Percentiles rank a stretch among this genome's conserved stretches.
These are phyloP conservation scores for Endothia cerciana DNA, from an alignment of 2,329 filamentous ascomycete genomes.

Conservation along the genomic window DNA sequence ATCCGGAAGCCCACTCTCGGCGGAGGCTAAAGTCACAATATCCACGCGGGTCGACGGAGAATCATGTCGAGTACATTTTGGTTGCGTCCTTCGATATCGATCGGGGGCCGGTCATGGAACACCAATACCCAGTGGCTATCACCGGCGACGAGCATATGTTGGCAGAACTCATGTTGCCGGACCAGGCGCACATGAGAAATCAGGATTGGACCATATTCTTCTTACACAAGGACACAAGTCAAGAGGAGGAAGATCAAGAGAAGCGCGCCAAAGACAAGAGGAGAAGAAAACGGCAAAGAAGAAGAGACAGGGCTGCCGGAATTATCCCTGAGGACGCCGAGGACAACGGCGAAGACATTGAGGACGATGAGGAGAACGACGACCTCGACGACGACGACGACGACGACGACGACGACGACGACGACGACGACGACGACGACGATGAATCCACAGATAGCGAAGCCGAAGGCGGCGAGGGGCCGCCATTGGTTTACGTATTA, in stretches of 20 bases:
- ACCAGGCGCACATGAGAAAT: constrained; percentile 91
- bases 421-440: constrained; percentile 52
- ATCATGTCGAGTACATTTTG: constrained; percentile 98
- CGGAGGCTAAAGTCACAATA: constrained; percentile 74
- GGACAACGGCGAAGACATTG: constrained; percentile 49
- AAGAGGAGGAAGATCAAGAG: constrained; percentile 79
- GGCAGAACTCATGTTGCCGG: constrained; percentile 96
- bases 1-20: constrained; percentile 54
- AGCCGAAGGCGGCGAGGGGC: constrained; percentile 75
- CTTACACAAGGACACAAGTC: constrained; percentile 89
- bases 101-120: constrained; percentile 94
- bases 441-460: constrained; percentile 63
- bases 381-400: constrained; percentile 53
- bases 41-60: constrained; percentile 73
- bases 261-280: constrained; percentile 59
- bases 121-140: constrained; percentile 93
- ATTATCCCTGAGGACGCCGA: constrained; percentile 52
- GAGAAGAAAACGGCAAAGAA: constrained; percentile 54
- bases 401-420: constrained; percentile 53
- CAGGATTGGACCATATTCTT: constrained; percentile 99
- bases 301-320: constrained; percentile 55
- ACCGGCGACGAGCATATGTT: constrained; percentile 98
- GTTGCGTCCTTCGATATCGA: constrained; percentile 98
- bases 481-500: constrained; percentile 93
- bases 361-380: constrained; percentile 49